These are phyloP conservation scores for Microcos paniculata DNA, from an alignment of 345 rosid species.

Conservation along the genomic window DNA sequence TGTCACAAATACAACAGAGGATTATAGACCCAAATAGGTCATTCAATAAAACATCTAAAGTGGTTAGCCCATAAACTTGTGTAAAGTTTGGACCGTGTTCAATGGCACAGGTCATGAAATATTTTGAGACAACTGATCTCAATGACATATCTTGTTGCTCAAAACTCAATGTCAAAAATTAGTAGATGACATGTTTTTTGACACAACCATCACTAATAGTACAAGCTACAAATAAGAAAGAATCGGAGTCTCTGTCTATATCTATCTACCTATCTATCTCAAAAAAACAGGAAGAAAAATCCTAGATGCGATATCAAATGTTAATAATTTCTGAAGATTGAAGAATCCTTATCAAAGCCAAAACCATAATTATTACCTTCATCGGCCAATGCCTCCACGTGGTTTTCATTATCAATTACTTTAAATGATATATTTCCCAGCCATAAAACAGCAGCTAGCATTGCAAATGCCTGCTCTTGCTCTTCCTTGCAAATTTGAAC, in stretches of 20 bases:
- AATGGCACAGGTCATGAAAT: not conserved
- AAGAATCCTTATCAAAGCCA: conserved; percentile 7
- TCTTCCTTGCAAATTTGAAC: conserved; percentile 69
- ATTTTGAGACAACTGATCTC: not conserved
- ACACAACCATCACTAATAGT: not conserved
- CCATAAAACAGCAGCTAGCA: conserved; percentile 92
- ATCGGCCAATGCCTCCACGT: conserved; percentile 72
- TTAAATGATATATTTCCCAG: conserved; percentile 82
- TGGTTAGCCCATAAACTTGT: not conserved
- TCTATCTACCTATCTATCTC: not conserved
- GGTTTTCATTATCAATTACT: conserved; percentile 72
- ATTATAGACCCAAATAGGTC: not conserved
- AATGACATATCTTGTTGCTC: not conserved
- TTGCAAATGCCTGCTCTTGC: conserved; percentile 70
- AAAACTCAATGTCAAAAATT: not conserved
- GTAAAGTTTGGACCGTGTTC: not conserved
- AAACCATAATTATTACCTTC: conserved; percentile 58
- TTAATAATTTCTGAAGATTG: not conserved
- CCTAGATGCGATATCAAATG: not conserved
- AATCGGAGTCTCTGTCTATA: not conserved
- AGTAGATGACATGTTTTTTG: not conserved
- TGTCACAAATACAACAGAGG: not conserved
- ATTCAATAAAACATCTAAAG: not conserved
- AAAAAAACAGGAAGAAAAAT: conserved; percentile 4
- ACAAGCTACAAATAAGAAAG: not conserved